Evolutionary conservation across 768 basidiomycete genomes (phyloP).

Genomic region (Mycena galericulata): DNA sequence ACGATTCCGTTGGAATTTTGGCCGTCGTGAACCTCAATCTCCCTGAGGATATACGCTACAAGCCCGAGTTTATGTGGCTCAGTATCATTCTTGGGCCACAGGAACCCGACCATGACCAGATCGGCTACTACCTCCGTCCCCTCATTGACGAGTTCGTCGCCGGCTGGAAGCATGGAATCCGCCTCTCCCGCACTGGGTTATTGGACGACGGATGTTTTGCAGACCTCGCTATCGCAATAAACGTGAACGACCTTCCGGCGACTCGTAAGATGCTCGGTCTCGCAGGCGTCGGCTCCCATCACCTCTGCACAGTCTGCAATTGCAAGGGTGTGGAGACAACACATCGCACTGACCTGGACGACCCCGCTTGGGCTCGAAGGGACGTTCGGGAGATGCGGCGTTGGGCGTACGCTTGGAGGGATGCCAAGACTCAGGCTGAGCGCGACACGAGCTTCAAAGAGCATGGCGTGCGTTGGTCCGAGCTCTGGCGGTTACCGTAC

Average conservation of each 20-base stretch:
- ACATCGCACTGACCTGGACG: slow-evolving; percentile 29
- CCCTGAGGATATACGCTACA: slow-evolving; percentile 43
- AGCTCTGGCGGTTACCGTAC: slow-evolving; percentile 44
- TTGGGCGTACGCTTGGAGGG: too few species aligned
- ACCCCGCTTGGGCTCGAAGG: slow-evolving; percentile 25
- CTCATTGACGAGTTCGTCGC: slow-evolving; percentile 41
- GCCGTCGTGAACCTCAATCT: slow-evolving; percentile 46
- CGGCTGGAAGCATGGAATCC: slow-evolving; percentile 32
- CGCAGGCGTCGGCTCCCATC: slow-evolving; percentile 34
- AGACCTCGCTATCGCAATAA: slow-evolving; percentile 25
- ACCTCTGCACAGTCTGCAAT: slow-evolving; percentile 43
- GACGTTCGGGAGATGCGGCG: slow-evolving; percentile 27
- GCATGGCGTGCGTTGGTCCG: slow-evolving; percentile 41
- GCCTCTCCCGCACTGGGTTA: slow-evolving; percentile 27
- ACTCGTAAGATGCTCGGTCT: slow-evolving; percentile 40
- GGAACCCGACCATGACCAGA: slow-evolving; percentile 40
- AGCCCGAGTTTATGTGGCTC: slow-evolving; percentile 45
- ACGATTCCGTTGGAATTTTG: slow-evolving; percentile 42
- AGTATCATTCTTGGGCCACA: slow-evolving; percentile 44
- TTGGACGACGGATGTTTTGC: neutral
- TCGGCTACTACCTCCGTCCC: slow-evolving; percentile 43
- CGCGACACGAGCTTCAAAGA: slow-evolving; percentile 32
- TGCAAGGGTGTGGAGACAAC: slow-evolving; percentile 29
- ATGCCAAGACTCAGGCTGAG: too few species aligned
- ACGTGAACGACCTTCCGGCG: slow-evolving; percentile 46